These are phyloP conservation scores for Gossypium herbaceum DNA, from an alignment of 345 rosid species.

Conservation along the genomic window DNA sequence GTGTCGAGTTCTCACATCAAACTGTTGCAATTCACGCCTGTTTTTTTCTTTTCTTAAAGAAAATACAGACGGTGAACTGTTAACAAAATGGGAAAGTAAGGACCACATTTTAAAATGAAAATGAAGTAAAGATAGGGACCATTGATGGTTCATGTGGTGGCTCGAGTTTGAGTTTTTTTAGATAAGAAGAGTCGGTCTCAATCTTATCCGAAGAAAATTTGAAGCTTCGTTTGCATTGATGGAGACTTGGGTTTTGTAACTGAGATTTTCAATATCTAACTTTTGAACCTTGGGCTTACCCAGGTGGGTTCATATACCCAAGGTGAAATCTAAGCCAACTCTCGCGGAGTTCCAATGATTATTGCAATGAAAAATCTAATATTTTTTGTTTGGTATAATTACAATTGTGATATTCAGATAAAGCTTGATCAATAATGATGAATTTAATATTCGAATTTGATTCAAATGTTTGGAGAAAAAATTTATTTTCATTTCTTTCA, in stretches of 20 bases:
- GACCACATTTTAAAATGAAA: background rate
- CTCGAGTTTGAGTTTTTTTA: background rate
- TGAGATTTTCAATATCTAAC: background rate
- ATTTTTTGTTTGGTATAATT: too few relatives aligned
- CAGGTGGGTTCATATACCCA: background rate
- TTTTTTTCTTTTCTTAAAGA: background rate
- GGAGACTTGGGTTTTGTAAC: background rate
- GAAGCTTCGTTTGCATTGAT: background rate
- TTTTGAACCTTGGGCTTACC: background rate
- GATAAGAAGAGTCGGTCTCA: conserved; percentile 6
- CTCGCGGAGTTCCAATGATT: too few relatives aligned
- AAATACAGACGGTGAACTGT: background rate
- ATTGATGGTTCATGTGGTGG: conserved; percentile 1
- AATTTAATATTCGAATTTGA: too few relatives aligned
- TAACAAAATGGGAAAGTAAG: background rate
- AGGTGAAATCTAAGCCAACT: too few relatives aligned
- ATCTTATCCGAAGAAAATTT: background rate
- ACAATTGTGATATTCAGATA: too few relatives aligned
- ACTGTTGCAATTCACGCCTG: background rate
- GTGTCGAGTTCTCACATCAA: background rate
- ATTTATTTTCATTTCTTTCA: too few relatives aligned
- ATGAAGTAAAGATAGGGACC: background rate
- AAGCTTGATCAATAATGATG: too few relatives aligned
- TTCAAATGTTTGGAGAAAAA: too few relatives aligned
- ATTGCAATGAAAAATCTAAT: too few relatives aligned